Evolutionary conservation across 2,329 filamentous ascomycete species (phyloP), one percentile per base, ranked within the genome.

Genomic region (Aspergillus versicolor): DNA sequence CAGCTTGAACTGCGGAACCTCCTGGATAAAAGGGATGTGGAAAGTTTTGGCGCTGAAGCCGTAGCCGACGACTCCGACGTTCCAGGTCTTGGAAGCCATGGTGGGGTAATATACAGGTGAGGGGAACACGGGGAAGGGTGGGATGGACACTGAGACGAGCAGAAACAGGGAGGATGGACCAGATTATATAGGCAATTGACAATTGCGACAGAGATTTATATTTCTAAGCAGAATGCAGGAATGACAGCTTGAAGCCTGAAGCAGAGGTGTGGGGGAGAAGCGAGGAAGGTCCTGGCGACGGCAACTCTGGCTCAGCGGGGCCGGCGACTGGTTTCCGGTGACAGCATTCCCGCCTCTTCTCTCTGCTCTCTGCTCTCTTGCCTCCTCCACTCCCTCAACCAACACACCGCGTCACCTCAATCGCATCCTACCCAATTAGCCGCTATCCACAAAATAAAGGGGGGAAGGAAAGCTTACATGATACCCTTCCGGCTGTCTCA

Each of bases 11-110:
- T 83, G 78, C 6, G 86, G 80, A 0, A 87, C 84, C 30, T 82
- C 81, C 52, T 78, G 77, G 74, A 94, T 82, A 75, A 92, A 89
- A 61, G 90, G 90, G 69, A 93, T 91, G 74, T 94, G 90, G 76
- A 93, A 94, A 75, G 89, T 81, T 70, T 92, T 92, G 74, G 90
- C 90, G 55, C 81, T 83, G 67, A 85, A 72, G 65, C 84, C 84
- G 70, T 85, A 86, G 66, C 84, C 84, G 57, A 86, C 79, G 40
- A 86, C 72, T 46, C 81, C 83, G 54, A 85, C 79, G 59, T 85
- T 86, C 70, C 78, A 82, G 19, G 71, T 73, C 66, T 78, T 79
- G 56, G 72, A 63, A 37, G 75, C 62, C 76, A 79, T 79, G 21
- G 44, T 56, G 50, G 21, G 38, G 45, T 38, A 27, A 17, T 37